Evolutionary conservation across 495 filamentous ascomycete genomes (phyloP).

Genomic region (Penicillium pulvis): DNA sequence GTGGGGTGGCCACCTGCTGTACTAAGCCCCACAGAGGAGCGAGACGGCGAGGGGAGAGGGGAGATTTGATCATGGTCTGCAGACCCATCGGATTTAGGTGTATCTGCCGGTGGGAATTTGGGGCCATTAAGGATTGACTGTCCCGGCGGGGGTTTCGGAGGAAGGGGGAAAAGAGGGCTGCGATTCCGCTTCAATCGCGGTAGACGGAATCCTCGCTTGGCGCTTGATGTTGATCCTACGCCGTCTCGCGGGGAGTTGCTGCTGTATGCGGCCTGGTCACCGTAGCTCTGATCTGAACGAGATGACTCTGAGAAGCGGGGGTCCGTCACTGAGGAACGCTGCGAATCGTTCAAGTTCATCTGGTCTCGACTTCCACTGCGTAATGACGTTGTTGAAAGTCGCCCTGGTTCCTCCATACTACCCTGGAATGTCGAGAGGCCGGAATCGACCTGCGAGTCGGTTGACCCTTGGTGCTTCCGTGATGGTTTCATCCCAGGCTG

Average conservation of each 20-base stretch:
- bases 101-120: constrained; percentile 27
- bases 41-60: constrained; percentile 59
- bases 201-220: constrained; percentile 73
- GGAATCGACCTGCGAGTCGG: constrained; percentile 42
- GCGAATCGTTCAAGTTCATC: constrained; percentile 67
- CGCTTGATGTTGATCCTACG: constrained; percentile 49
- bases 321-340: constrained; percentile 67
- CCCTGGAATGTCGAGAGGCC: constrained; percentile 50
- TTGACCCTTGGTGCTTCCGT: constrained; percentile 34
- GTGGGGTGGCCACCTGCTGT: constrained; percentile 36
- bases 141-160: constrained; percentile 58
- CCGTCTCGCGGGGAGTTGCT: constrained; percentile 32
- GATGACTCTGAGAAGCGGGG: constrained; percentile 87
- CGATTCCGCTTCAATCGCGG: constrained; percentile 81
- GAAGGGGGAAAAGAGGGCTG: constrained; percentile 83
- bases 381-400: constrained; percentile 53
- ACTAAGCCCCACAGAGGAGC: constrained; percentile 49
- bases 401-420: constrained; percentile 69
- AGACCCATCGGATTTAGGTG: constrained; percentile 29
- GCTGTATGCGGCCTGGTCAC: constrained; percentile 63
- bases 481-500: constrained; percentile 19
- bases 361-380: constrained; percentile 59
- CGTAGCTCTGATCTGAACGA: constrained; percentile 81
- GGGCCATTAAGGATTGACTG: constrained; percentile 26
- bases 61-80: constrained; percentile 44